Conservation (phyloP, 371 early-diverging fungal genomes). For the Mortierella sp. region DNA sequence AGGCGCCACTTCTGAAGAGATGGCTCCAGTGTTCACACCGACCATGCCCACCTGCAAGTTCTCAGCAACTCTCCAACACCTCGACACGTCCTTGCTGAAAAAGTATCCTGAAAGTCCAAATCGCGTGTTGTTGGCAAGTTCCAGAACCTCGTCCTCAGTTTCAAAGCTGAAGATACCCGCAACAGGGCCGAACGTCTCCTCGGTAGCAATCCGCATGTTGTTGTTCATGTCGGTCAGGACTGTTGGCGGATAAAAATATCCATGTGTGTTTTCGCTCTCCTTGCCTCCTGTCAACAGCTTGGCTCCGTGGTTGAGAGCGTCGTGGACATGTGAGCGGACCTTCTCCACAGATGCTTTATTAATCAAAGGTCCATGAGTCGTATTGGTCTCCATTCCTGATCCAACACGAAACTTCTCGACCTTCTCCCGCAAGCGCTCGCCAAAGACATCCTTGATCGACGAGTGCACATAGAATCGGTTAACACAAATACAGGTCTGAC, state of each 20-base stretch:
- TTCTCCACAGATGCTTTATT: constrained; percentile 77
- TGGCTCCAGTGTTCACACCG: constrained; percentile 85
- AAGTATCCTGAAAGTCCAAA: constrained; percentile 91
- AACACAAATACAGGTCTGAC: constrained; percentile 90
- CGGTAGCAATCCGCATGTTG: constrained; percentile 72
- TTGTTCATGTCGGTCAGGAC: constrained; percentile 73
- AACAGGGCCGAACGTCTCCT: constrained; percentile 90
- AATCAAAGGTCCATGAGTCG: constrained; percentile 88
- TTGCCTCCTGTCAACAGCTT: constrained; percentile 72
- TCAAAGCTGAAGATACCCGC: constrained; percentile 78
- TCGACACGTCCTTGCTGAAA: constrained; percentile 80
- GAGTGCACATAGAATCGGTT: constrained; percentile 92
- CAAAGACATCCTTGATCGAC: constrained; percentile 80
- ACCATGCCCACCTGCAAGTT: constrained; percentile 91
- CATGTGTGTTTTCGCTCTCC: constrained; percentile 34
- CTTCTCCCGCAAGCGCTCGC: constrained; percentile 62
- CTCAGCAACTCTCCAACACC: constrained; percentile 88
- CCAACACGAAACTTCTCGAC: constrained; percentile 80
- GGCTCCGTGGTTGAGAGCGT: constrained; percentile 80
- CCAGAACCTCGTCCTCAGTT: constrained; percentile 80
- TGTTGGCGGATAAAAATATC: constrained; percentile 82
- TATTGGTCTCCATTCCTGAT: constrained; percentile 74
- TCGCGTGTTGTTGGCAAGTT: constrained; percentile 78
- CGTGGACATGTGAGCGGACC: constrained; percentile 77
- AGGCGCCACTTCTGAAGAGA: constrained; percentile 76